These are phyloP conservation scores for Porodaedalea pini DNA, from an alignment of 1,284 basidiomycete genomes.

Conservation along the genomic window DNA sequence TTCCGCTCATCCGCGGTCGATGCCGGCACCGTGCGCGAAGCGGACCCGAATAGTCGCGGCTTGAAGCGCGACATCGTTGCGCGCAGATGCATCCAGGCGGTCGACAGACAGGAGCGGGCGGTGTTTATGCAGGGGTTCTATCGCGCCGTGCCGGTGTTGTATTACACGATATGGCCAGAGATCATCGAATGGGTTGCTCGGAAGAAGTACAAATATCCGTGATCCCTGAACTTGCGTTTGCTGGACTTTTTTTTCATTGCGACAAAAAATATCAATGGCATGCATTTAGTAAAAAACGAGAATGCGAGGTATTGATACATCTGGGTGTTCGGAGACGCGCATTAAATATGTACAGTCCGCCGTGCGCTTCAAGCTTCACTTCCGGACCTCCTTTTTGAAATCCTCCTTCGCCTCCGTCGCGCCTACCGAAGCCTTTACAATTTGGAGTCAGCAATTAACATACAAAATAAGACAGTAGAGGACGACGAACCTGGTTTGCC, in stretches of 20 bases:
- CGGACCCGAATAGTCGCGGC: slow-evolving; percentile 52
- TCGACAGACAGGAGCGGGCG: slow-evolving; percentile 51
- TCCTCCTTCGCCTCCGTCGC: slow-evolving; percentile 44
- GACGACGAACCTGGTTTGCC: slow-evolving; percentile 39
- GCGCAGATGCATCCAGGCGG: slow-evolving; percentile 49
- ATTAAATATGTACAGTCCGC: neutral
- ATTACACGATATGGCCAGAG: slow-evolving; percentile 55
- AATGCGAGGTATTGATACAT: neutral
- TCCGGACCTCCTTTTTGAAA: slow-evolving; percentile 42
- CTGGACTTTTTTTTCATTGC: neutral
- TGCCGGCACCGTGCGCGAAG: slow-evolving; percentile 47
- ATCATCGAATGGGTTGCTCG: slow-evolving; percentile 53
- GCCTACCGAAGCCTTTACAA: slow-evolving; percentile 42
- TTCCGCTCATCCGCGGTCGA: slow-evolving; percentile 80
- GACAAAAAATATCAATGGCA: neutral
- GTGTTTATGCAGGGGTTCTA: slow-evolving; percentile 52
- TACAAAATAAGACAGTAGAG: neutral
- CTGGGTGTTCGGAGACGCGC: neutral
- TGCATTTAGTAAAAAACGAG: neutral
- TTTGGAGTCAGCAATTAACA: neutral
- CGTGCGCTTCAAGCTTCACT: slow-evolving; percentile 28
- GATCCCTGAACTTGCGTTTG: neutral
- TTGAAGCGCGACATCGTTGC: slow-evolving; percentile 57
- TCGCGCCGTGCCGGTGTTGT: slow-evolving; percentile 44
- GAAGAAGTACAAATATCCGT: slow-evolving; percentile 54